Evolutionary conservation across 345 rosid species (phyloP).

Genomic region (Euclidium syriacum): DNA sequence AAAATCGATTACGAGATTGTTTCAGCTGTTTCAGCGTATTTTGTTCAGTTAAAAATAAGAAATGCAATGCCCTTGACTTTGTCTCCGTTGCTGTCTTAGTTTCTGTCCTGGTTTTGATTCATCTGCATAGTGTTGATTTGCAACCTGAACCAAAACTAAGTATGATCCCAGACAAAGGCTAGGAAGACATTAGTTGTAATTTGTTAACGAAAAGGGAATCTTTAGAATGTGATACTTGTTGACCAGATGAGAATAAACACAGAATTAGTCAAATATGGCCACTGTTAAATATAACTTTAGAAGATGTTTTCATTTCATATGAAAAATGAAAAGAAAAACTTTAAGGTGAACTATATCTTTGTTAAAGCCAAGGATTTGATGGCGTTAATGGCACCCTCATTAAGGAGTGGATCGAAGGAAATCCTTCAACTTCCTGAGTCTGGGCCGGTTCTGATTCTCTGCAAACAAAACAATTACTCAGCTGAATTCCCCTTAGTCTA

Average conservation of each 20-base stretch:
- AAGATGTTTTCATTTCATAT: not conserved
- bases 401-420: slow-evolving; percentile 65
- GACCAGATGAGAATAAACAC: too few species aligned
- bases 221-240: too few species aligned
- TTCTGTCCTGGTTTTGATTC: not conserved
- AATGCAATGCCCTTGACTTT: slow-evolving; percentile 12
- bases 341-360: slow-evolving; percentile 41
- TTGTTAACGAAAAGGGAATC: too few species aligned
- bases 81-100: not conserved
- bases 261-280: too few species aligned
- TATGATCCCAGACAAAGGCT: too few species aligned
- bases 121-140: not conserved
- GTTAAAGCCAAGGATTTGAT: slow-evolving; percentile 79
- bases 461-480: slow-evolving; percentile 33
- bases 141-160: not conserved
- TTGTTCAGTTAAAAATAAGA: slow-evolving; percentile 20
- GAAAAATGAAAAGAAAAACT: not conserved
- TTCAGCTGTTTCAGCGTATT: not conserved
- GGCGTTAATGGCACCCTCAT: slow-evolving; percentile 88
- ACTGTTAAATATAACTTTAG: too few species aligned
- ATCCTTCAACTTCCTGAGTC: slow-evolving; percentile 61
- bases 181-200: too few species aligned
- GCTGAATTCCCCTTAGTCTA: slow-evolving; percentile 88
- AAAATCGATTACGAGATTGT: not conserved
- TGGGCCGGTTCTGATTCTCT: slow-evolving; percentile 89